These are phyloP conservation scores for Microthlaspi erraticum DNA, from an alignment of 345 rosid species.

Conservation along the genomic window DNA sequence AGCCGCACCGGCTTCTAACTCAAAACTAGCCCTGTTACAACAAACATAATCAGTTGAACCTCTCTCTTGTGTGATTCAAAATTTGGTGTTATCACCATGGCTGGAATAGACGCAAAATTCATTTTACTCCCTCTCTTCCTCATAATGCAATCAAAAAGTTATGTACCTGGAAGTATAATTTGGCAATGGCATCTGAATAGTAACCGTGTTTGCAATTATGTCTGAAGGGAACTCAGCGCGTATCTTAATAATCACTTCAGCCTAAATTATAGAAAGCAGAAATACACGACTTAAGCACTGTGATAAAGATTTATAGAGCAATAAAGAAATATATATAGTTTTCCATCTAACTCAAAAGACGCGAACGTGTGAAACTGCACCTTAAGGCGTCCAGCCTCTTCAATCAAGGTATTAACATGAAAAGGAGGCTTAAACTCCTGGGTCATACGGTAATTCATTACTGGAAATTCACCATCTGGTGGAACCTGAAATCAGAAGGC, in stretches of 20 bases:
- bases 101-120: not conserved
- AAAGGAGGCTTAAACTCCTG: slow-evolving; percentile 99
- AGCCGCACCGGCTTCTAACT: slow-evolving; percentile 76
- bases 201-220: slow-evolving; percentile 82
- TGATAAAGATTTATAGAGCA: not conserved
- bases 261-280: slow-evolving; percentile 58
- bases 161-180: slow-evolving; percentile 83
- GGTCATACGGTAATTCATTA: slow-evolving; percentile 98
- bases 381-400: slow-evolving; percentile 95
- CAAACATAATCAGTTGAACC: slow-evolving; percentile 15
- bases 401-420: slow-evolving; percentile 85
- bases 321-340: not conserved
- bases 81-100: not conserved
- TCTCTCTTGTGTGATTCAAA: not conserved
- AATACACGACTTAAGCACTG: slow-evolving; percentile 5
- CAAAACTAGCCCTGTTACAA: slow-evolving; percentile 76
- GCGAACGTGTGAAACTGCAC: slow-evolving; percentile 40
- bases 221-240: slow-evolving; percentile 81
- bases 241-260: slow-evolving; percentile 88
- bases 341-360: slow-evolving; percentile 30
- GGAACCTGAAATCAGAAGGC: slow-evolving; percentile 69
- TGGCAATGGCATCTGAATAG: slow-evolving; percentile 91
- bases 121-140: not conserved
- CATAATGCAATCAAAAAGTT: slow-evolving; percentile 16
- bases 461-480: slow-evolving; percentile 99